Evolutionary conservation across 2,329 filamentous ascomycete species (phyloP), one percentile per base, ranked within the genome.

Genomic region (Colletotrichum coccodes): DNA sequence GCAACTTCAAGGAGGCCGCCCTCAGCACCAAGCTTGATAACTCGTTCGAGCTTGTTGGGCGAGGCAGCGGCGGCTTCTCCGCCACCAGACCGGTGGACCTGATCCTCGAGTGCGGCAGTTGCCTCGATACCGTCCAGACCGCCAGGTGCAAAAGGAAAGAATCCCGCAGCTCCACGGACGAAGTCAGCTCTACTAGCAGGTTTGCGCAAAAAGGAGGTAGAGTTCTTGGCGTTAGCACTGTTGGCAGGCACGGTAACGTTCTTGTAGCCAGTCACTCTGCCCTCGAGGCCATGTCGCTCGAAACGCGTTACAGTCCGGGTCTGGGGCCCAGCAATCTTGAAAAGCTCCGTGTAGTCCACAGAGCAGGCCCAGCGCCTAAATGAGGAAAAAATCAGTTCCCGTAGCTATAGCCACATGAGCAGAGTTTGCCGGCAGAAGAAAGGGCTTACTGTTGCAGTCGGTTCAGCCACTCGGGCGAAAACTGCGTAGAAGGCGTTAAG

Each of bases 261-360:
- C 76, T 91, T 92, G 80, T 99, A 98, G 58, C 95, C 95, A 9
- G 94, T 97, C 28, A 99, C 95, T 60, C 92, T 89, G 26, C 96
- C 96, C 80, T 98, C 94, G 16, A 98, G 86, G 6, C 96, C 96
- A 80, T 97, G 94, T 63, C 96, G 89, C 50, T 91, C 92, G 79
- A 99, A 99, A 34, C 96, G 91, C 32, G 94, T 97, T 73, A 98
- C 91, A n/a, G 95, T 98, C 66, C 96, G 90, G 18, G 94, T 95
- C 81, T 98, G 96, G 0, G 95, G 97, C 4, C 94, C 93, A 1
- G 94, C 94, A 62, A 98, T 87, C 71, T 91, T 89, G 80, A 97
- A 97, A 21, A 98, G 87, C 64, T 94, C 90, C n/a, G 90, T 88
- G 77, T 95, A 92, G 75, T 97, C 92, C 42, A 90, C 88, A 4